phyloP scores from a whole-genome alignment of 225 moss, liverwort and hornwort genomes.

The Lunularia cruciata region DNA sequence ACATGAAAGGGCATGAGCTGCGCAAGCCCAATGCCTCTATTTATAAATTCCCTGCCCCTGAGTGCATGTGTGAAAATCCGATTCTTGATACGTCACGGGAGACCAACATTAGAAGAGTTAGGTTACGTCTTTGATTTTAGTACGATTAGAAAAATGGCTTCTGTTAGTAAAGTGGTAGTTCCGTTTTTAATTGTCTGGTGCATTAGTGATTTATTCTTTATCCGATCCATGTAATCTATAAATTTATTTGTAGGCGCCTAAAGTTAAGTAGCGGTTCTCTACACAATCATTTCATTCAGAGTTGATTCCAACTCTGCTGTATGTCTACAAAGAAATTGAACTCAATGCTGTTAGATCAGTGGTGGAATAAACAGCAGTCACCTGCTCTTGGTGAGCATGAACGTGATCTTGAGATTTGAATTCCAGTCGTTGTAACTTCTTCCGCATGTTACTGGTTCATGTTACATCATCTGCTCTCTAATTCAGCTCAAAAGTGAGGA shows the following conservation, averaged over 20 bases:
- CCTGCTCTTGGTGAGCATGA: neutral
- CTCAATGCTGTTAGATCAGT: conserved; percentile 12
- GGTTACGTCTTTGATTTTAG: conserved; percentile 15
- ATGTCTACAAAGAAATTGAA: conserved; percentile 13
- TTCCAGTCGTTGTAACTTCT: too few relatives aligned
- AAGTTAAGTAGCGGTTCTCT: conserved; percentile 1
- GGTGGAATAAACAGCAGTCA: conserved; percentile 25
- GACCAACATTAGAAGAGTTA: neutral
- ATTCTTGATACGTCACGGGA: conserved; percentile 4
- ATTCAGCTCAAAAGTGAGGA: too few relatives aligned
- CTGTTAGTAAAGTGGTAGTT: conserved; percentile 9
- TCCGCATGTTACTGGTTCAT: too few relatives aligned
- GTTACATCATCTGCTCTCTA: too few relatives aligned
- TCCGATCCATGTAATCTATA: conserved; percentile 17
- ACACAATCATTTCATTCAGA: conserved; percentile 10
- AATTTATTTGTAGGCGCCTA: conserved; percentile 15
- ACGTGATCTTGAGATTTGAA: too few relatives aligned
- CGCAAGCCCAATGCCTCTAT: conserved; percentile 46
- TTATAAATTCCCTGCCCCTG: conserved; percentile 54
- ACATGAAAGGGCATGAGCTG: conserved; percentile 53
- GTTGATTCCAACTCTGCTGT: conserved; percentile 13
- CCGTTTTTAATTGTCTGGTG: neutral
- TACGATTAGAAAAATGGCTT: neutral
- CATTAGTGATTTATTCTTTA: conserved; percentile 14
- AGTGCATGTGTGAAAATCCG: conserved; percentile 47